Conservation (phyloP, 2,329 filamentous ascomycete species). For the Phoma sp. region DNA sequence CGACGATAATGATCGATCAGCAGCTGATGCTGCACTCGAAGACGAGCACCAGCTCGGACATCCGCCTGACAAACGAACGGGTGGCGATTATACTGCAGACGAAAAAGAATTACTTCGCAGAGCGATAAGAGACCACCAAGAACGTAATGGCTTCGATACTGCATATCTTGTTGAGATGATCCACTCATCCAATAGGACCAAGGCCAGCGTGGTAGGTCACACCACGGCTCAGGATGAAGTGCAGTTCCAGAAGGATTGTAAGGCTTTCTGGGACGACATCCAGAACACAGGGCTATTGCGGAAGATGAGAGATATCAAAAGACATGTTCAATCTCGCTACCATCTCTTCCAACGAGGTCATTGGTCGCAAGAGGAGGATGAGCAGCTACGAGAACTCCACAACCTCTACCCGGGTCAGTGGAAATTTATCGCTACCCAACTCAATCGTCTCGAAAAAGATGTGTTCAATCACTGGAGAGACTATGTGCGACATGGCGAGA, state of each 20-base stretch:
- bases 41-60: conserved; percentile 16
- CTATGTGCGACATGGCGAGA: conserved; percentile 65
- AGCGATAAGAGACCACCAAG: conserved; percentile 28
- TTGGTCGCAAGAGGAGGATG: conserved; percentile 67
- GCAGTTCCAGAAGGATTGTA: conserved; percentile 17
- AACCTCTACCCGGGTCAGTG: conserved; percentile 63
- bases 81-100: conserved; percentile 27
- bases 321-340: conserved; percentile 64
- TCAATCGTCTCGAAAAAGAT: conserved; percentile 69
- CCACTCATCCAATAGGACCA: conserved; percentile 9
- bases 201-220: neutral
- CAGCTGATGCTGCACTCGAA: conserved; percentile 26
- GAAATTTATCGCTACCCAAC: conserved; percentile 63
- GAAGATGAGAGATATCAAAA: conserved; percentile 41
- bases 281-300: conserved; percentile 42
- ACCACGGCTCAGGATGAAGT: conserved; percentile 4
- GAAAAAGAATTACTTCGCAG: conserved; percentile 34
- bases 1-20: conserved; percentile 4
- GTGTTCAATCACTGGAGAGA: conserved; percentile 74
- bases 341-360: conserved; percentile 69
- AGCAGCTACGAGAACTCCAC: conserved; percentile 57
- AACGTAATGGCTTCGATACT: conserved; percentile 21
- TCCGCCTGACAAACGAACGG: conserved; percentile 21
- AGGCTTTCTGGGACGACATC: conserved; percentile 43
- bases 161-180: conserved; percentile 30